phyloP scores from a whole-genome alignment of 257 asterid species.

The Phtheirospermum japonicum region DNA sequence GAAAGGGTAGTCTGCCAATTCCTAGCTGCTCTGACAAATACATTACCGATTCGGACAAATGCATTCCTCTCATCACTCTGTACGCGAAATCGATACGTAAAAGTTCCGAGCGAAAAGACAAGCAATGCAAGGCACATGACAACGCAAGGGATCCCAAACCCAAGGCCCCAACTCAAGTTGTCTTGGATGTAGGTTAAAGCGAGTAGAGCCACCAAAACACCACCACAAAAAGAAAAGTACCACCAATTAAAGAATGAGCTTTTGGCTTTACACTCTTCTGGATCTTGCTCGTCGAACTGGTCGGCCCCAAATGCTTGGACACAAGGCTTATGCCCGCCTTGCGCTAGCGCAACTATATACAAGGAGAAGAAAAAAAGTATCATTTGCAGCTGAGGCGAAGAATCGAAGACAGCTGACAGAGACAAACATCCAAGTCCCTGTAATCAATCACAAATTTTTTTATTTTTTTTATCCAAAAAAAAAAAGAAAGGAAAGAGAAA shows the following conservation, averaged over 20 bases:
- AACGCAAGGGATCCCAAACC: conserved; percentile 71
- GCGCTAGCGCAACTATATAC: conserved; percentile 54
- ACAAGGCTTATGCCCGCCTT: conserved; percentile 79
- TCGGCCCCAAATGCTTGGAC: conserved; percentile 77
- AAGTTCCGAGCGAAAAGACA: conserved; percentile 50
- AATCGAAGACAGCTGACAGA: conserved; percentile 42
- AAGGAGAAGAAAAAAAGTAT: conserved; percentile 55
- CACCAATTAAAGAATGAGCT: conserved; percentile 87
- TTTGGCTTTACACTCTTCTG: conserved; percentile 51
- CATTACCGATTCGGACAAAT: conserved; percentile 51
- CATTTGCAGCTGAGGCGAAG: conserved; percentile 44
- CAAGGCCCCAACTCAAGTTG: conserved; percentile 70
- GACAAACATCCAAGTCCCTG: conserved; percentile 53
- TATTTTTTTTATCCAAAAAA: too few species aligned
- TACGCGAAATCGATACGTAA: conserved; percentile 47
- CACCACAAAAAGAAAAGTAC: conserved; percentile 47
- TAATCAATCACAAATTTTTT: conserved; percentile 11
- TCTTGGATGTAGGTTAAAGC: conserved; percentile 65
- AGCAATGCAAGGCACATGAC: conserved; percentile 52
- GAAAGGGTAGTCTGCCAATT: conserved; percentile 40
- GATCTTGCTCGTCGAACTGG: conserved; percentile 61
- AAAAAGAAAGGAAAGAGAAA: too few species aligned
- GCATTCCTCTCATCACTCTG: conserved; percentile 42
- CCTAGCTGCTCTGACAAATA: conserved; percentile 43
- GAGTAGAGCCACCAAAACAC: conserved; percentile 37